phyloP scores from a whole-genome alignment of 2,329 filamentous ascomycete species.

The Metarhizium anisopliae region DNA sequence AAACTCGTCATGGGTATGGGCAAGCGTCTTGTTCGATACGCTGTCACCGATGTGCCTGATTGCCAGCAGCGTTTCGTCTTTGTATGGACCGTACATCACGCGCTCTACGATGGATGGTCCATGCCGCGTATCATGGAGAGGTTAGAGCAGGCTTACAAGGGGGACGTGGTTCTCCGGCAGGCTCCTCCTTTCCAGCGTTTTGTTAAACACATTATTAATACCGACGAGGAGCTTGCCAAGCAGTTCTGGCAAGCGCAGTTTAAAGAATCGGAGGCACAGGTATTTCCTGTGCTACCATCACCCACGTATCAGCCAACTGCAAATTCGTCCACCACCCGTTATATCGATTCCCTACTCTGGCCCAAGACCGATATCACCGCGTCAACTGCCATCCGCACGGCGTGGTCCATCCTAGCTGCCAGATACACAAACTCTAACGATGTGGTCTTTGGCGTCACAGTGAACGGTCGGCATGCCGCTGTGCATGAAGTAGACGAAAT shows the following conservation, averaged over 20 bases:
- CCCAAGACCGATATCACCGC: conserved; percentile 9
- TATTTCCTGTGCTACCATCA: conserved; percentile 1
- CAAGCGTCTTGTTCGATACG: conserved; percentile 9
- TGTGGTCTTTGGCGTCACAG: conserved; percentile 17
- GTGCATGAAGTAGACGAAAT: conserved; percentile 17
- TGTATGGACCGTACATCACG: conserved; percentile 37
- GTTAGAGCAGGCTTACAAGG: conserved; percentile 27
- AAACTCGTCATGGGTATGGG: conserved; percentile 16
- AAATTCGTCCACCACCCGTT: conserved; percentile 1
- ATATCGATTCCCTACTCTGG: conserved; percentile 3
- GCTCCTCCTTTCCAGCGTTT: conserved; percentile 27
- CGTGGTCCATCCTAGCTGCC: conserved; percentile 24
- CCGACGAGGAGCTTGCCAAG: conserved; percentile 25
- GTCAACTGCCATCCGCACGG: conserved; percentile 16
- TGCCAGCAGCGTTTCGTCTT: conserved; percentile 1
- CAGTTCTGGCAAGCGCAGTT: conserved; percentile 27
- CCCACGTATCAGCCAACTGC: not conserved
- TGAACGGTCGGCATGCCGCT: conserved; percentile 17
- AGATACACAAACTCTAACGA: conserved; percentile 26
- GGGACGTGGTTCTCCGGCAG: conserved; percentile 16
- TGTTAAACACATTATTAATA: conserved; percentile 28
- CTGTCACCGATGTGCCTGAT: not conserved
- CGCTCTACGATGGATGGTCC: conserved; percentile 43
- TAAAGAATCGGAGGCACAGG: not conserved
- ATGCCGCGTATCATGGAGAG: conserved; percentile 32